A percentile compares a stretch with the other conserved stretches of the same genome.
Evolutionary conservation across 192 early-diverging fungal species (phyloP).

Genomic region (Entomortierella parvispora): DNA sequence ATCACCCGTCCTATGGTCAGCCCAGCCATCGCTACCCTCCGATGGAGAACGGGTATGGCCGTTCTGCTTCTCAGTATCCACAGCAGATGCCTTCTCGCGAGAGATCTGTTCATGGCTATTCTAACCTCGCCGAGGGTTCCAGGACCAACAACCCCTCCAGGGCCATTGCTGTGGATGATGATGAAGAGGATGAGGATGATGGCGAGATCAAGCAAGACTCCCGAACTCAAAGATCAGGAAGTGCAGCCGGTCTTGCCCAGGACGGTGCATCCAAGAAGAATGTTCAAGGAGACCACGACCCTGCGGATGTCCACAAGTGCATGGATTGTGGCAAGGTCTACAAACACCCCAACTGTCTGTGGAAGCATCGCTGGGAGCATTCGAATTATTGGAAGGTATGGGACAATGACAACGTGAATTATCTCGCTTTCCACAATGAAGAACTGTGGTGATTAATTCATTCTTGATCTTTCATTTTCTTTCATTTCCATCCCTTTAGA

Average conservation of each 20-base stretch:
- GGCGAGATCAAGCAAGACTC: conserved; percentile 2
- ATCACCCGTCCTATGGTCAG: no score
- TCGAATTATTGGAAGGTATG: conserved; percentile 68
- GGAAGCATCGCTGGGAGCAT: conserved; percentile 78
- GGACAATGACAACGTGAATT: not conserved
- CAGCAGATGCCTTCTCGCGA: no score
- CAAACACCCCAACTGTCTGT: conserved; percentile 71
- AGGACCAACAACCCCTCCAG: not conserved
- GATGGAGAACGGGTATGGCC: no score
- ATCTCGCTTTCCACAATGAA: not conserved
- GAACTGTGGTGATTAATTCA: not conserved
- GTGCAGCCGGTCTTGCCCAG: no score
- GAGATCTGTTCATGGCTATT: no score
- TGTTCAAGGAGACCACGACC: conserved; percentile 1
- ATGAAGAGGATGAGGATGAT: conserved; percentile 5
- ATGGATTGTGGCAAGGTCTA: conserved; percentile 71
- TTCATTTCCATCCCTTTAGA: conserved; percentile 6
- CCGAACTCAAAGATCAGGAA: no score
- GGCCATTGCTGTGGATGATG: not conserved
- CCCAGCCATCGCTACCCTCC: no score
- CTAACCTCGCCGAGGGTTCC: not conserved
- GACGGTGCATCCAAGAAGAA: not conserved
- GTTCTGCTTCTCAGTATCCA: no score
- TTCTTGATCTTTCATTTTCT: not conserved
- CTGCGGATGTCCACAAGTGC: conserved; percentile 48